A percentile compares a stretch with the other conserved stretches of the same genome.
phyloP scores from a whole-genome alignment of 2,329 filamentous ascomycete genomes.

The Aspergillus sp. region DNA sequence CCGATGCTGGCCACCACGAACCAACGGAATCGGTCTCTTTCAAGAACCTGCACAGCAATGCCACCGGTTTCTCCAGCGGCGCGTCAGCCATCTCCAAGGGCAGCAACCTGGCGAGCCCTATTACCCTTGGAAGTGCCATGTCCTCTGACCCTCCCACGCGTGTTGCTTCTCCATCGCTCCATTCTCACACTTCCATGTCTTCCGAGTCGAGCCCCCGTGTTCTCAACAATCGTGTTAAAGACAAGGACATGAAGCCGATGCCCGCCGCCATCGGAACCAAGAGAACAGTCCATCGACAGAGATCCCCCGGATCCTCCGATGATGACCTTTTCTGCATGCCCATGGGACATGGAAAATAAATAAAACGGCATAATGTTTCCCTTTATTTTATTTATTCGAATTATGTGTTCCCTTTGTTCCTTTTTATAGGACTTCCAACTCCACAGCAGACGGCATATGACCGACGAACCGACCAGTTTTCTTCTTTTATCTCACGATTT shows the following conservation, averaged over 20 bases:
- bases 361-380: background rate
- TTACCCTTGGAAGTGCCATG: slow-evolving; percentile 2
- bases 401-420: too few relatives aligned
- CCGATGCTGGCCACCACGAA: slow-evolving; percentile 2
- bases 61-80: slow-evolving; percentile 7
- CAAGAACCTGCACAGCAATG: slow-evolving; percentile 4
- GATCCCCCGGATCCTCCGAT: slow-evolving; percentile 9
- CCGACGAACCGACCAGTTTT: too few relatives aligned
- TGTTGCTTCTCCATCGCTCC: slow-evolving; percentile 11
- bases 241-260: slow-evolving; percentile 3
- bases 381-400: background rate
- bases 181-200: slow-evolving; percentile 9
- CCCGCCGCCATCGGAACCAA: slow-evolving; percentile 12
- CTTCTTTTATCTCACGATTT: too few relatives aligned
- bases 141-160: slow-evolving; percentile 14
- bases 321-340: slow-evolving; percentile 10
- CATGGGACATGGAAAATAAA: slow-evolving; percentile 2
- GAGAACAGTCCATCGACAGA: slow-evolving; percentile 4
- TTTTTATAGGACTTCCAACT: too few relatives aligned
- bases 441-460: too few relatives aligned
- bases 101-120: slow-evolving; percentile 4
- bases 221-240: slow-evolving; percentile 5
- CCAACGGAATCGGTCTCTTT: slow-evolving; percentile 4
- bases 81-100: slow-evolving; percentile 11
- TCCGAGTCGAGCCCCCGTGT: slow-evolving; percentile 12